phyloP scores from a whole-genome alignment of 2,329 filamentous ascomycete genomes.

The Penicillium sp. region DNA sequence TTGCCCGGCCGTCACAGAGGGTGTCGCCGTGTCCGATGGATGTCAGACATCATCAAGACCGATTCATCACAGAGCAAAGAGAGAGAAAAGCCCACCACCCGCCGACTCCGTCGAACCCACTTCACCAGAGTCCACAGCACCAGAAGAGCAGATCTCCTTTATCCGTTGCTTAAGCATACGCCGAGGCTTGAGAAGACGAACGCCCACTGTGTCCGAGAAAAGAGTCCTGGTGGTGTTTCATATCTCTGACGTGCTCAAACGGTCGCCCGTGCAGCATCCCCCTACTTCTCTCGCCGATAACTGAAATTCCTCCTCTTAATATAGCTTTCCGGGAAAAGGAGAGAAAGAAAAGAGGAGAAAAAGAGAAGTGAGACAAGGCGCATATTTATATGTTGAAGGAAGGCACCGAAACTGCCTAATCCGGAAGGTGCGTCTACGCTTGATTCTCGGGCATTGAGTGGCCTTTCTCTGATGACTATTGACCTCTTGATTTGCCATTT shows the following conservation, averaged over 20 bases:
- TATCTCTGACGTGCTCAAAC: slow-evolving; percentile 3
- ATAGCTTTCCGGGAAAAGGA: not conserved
- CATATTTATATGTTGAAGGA: not conserved
- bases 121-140: slow-evolving; percentile 6
- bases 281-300: slow-evolving; percentile 1
- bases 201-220: slow-evolving; percentile 10
- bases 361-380: not conserved
- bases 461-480: too few relatives aligned
- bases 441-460: not conserved
- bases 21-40: slow-evolving; percentile 9
- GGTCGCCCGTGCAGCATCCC: slow-evolving; percentile 5
- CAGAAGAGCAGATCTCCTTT: not conserved
- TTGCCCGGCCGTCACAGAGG: slow-evolving; percentile 6
- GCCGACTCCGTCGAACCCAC: slow-evolving; percentile 3
- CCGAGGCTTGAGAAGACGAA: slow-evolving; percentile 9
- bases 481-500: too few relatives aligned
- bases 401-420: not conserved
- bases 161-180: slow-evolving; percentile 4
- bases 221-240: slow-evolving; percentile 1
- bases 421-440: not conserved
- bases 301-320: not conserved
- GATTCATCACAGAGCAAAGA: slow-evolving; percentile 1
- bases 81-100: not conserved
- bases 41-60: slow-evolving; percentile 7
- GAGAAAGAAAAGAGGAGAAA: not conserved